Percentiles rank a stretch among this genome's conserved stretches.
Conservation (phyloP, 2,329 filamentous ascomycete species). For the Aureobasidium vineae region DNA sequence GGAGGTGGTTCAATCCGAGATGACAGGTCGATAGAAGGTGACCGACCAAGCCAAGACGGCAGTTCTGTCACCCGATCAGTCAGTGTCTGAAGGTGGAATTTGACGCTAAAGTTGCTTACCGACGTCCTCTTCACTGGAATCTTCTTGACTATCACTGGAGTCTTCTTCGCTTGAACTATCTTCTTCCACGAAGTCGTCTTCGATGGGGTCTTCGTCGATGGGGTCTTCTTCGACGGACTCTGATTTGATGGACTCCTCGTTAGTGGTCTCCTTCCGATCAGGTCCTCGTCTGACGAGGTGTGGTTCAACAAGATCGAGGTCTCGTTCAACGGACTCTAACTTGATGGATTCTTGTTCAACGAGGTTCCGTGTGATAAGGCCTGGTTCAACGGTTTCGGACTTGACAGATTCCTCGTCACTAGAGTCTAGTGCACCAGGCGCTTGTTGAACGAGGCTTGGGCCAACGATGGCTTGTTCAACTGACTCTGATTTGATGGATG, state of each 20-base stretch:
- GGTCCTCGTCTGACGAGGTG: too few relatives aligned
- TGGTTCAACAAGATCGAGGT: too few relatives aligned
- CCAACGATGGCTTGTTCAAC: too few relatives aligned
- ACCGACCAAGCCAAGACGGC: neutral
- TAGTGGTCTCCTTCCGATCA: too few relatives aligned
- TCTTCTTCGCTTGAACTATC: neutral
- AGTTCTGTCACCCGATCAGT: neutral
- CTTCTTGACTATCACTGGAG: neutral
- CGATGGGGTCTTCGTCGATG: neutral
- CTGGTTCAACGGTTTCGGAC: too few relatives aligned
- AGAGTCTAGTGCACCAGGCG: too few relatives aligned
- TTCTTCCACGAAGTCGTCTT: neutral
- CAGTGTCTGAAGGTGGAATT: neutral
- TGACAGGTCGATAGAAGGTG: neutral
- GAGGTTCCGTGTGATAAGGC: too few relatives aligned
- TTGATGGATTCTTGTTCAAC: too few relatives aligned
- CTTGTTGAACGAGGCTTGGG: too few relatives aligned
- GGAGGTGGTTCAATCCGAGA: neutral
- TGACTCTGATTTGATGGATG: too few relatives aligned
- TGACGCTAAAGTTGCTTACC: neutral
- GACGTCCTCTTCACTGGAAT: neutral
- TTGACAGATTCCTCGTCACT: too few relatives aligned
- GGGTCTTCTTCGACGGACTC: neutral
- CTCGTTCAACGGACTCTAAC: too few relatives aligned
- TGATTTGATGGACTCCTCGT: neutral